Base-by-base conservation (phyloP, 257 asterid species). In the Coffea canephora region DNA sequence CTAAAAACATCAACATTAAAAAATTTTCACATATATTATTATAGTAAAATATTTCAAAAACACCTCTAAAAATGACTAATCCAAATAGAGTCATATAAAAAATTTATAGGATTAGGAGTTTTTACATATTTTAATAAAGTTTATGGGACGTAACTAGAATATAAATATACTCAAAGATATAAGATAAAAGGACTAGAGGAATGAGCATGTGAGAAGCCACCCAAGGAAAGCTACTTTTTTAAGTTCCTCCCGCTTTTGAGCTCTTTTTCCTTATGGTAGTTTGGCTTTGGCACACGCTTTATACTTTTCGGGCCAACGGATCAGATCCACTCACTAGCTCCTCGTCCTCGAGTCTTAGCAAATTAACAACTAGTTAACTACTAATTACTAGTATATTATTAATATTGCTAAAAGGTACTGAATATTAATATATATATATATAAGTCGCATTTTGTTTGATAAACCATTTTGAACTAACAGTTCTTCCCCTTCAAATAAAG, bases 161-260 rank as follows among this genome's bases (percentile, higher is more conserved):
- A 4, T 9, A 27, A 57, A 21, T 57, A 4, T 9, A 27, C 0
- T 2, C 71, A 46, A 27, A n/a, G 13, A 6, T 46, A 36, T 19
- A 15, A 31, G 48, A 46, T 5, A 19, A 8, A n/a, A n/a, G 14
- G 27, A 48, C 1, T 10, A 16, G 11, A n/a, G 14, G 27, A 48
- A 48, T 27, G 49, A 48, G 61, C 59, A 71, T 71, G 75, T 71
- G 75, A 23, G 61, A 18, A 71, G 13, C 76, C 62, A 71, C 76
- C 23, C n/a, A 46, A n/a, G 15, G 48, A 71, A 46, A 71, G 76
- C 76, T 48, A 71, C 76, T 49, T 71, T 71, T 71, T 71, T 8
- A 54, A 54, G 61, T 54, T 54, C 61, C 61, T 54, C 61, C 16
- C 14, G 21, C 61, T 54, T 54, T 54, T 13, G 21, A 54, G 61